These are phyloP conservation scores for Mrakia frigida DNA, from an alignment of 768 basidiomycete genomes.

Conservation along the genomic window DNA sequence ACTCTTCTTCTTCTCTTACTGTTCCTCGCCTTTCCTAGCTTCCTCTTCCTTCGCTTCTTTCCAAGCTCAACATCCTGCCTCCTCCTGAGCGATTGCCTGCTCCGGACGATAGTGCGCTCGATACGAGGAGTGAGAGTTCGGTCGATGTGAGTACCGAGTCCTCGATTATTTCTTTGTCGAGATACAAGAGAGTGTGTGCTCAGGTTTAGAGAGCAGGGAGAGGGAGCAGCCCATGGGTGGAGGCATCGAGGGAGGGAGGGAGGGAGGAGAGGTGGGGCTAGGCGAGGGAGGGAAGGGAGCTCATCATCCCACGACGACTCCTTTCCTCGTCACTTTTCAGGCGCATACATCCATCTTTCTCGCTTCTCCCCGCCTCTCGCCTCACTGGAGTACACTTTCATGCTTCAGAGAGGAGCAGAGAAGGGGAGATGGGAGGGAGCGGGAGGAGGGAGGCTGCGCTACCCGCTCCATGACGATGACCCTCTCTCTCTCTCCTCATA, in stretches of 20 bases:
- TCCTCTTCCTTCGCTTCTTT: constrained; percentile 24
- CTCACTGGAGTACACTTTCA: background rate
- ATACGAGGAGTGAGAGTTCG: constrained; percentile 24
- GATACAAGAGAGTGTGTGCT: background rate
- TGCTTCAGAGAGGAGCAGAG: background rate
- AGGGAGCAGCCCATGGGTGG: no score
- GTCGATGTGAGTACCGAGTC: constrained; percentile 17
- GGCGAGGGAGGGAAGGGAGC: no score
- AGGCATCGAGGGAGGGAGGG: background rate
- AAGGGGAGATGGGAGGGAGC: background rate
- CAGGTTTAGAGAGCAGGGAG: background rate
- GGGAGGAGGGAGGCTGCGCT: background rate
- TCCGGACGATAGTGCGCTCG: constrained; percentile 28
- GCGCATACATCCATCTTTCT: no score
- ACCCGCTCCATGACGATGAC: no score
- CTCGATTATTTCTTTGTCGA: background rate
- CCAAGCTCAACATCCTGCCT: constrained; percentile 32
- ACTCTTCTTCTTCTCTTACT: background rate
- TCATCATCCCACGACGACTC: no score
- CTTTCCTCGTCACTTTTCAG: no score
- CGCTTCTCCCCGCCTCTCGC: no score
- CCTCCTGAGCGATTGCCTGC: constrained; percentile 1
- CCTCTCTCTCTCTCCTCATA: no score
- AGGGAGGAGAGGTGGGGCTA: background rate
- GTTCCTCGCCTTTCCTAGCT: background rate